Evolutionary conservation across 2,329 filamentous ascomycete genomes (phyloP).

Genomic region (Polychaeton citri): DNA sequence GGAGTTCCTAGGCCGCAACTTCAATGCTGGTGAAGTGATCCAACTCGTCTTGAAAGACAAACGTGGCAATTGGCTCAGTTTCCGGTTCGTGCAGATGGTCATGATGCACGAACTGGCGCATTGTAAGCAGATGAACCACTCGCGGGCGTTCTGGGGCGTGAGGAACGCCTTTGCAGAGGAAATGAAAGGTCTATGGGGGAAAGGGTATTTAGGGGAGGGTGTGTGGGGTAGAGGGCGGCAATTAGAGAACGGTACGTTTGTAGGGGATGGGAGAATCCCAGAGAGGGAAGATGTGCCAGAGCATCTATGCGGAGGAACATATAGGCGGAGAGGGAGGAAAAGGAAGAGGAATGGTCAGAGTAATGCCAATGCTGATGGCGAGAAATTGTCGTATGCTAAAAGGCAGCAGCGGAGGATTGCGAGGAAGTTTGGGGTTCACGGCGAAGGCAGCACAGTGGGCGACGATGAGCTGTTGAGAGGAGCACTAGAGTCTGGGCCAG

Average conservation of each 20-base stretch:
- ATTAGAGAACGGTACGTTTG: constrained; percentile 48
- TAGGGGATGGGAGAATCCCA: constrained; percentile 45
- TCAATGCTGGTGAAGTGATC: constrained; percentile 78
- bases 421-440: constrained; percentile 75
- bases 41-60: constrained; percentile 68
- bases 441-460: constrained; percentile 56
- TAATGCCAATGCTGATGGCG: constrained; percentile 24
- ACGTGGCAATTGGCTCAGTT: constrained; percentile 57
- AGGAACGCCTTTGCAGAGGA: constrained; percentile 59
- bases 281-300: constrained; percentile 30
- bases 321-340: constrained; percentile 41
- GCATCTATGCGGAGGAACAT: constrained; percentile 72
- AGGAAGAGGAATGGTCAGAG: constrained; percentile 43
- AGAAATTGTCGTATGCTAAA: constrained; percentile 53
- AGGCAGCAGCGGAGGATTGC: constrained; percentile 57
- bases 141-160: constrained; percentile 65
- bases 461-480: constrained; percentile 53
- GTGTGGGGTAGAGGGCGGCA: constrained; percentile 64
- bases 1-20: constrained; percentile 79
- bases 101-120: constrained; percentile 91
- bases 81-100: constrained; percentile 79
- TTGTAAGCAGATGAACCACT: constrained; percentile 87
- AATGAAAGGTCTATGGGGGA: constrained; percentile 57
- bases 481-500: constrained; percentile 44
- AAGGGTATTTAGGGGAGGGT: constrained; percentile 65